Evolutionary conservation across 768 basidiomycete species (phyloP), one percentile per base, ranked within the genome.

Genomic region (Lepiota venenata): DNA sequence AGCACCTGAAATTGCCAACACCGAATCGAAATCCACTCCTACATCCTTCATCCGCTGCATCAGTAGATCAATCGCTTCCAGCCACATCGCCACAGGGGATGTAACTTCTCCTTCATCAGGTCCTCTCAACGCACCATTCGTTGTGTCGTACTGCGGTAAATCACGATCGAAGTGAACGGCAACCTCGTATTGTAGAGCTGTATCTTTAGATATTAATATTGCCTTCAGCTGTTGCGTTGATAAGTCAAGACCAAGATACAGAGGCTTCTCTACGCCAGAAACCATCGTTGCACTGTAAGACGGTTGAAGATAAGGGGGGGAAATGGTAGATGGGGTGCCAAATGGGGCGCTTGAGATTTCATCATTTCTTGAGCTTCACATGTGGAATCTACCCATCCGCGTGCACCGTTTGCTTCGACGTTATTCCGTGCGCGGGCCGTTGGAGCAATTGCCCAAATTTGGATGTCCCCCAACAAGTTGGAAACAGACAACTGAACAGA

Each of bases 221-320:
- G 85, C 90, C 68, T 95, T 91, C 51, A 91, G 76, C 59, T 86
- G 84, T 64, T 96, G 93, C 0, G 92, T 94, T 1, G 89, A 92
- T 37, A 93, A 79, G 69, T 94, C 92, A 50, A 93, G 79, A 12
- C 92, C 92, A 20, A 93, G 84, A 65, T 91, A 92, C 36, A 74
- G 61, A 14, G 65, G 63, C 12, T 45, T 59, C 21, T 59, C 27
- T 43, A 45, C 47, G 32, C 32, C 39, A 32, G 37, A 18, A 41
- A 44, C 37, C 52, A 58, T 55, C 37, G 36, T 56, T 21, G 20
- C 21, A 16, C 2, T 20, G 1, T 29, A 3, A 35, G n/a, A 14
- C n/a, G 9, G 35, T 6, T 25, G 15, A 27, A 8, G 22, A 27
- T 10, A 11, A 20, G 2, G 18, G 22, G 20, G 29, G 25, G 38